phyloP scores from a whole-genome alignment of 495 filamentous ascomycete species.

The Penicillium lagena region DNA sequence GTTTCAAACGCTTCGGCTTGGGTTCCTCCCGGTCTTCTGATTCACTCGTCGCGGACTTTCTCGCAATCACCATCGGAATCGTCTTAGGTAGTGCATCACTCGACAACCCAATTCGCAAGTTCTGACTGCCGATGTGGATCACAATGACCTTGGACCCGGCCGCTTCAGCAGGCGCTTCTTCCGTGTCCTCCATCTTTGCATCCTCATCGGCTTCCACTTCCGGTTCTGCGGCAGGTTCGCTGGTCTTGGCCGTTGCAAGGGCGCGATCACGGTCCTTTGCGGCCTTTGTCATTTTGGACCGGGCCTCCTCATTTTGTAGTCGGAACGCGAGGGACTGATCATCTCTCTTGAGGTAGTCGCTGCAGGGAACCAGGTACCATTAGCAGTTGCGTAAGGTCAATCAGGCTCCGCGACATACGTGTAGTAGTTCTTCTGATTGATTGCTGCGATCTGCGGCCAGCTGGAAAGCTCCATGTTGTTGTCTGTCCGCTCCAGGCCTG shows the following conservation, averaged over 20 bases:
- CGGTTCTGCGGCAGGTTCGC: slow-evolving; percentile 37
- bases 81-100: slow-evolving; percentile 93
- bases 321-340: slow-evolving; percentile 89
- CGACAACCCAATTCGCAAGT: slow-evolving; percentile 83
- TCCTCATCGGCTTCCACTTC: slow-evolving; percentile 55
- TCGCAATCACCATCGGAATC: slow-evolving; percentile 86
- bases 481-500: slow-evolving; percentile 90
- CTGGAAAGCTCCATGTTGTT: slow-evolving; percentile 93
- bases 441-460: slow-evolving; percentile 87
- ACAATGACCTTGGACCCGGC: slow-evolving; percentile 88
- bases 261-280: slow-evolving; percentile 84
- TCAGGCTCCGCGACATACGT: slow-evolving; percentile 57
- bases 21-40: slow-evolving; percentile 78
- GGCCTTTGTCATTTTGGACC: slow-evolving; percentile 70
- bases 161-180: slow-evolving; percentile 51
- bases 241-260: slow-evolving; percentile 58
- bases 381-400: not conserved
- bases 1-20: slow-evolving; percentile 79
- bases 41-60: slow-evolving; percentile 67
- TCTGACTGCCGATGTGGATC: slow-evolving; percentile 97
- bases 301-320: slow-evolving; percentile 73
- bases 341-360: slow-evolving; percentile 96
- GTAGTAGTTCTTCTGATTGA: slow-evolving; percentile 99
- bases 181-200: slow-evolving; percentile 57
- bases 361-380: slow-evolving; percentile 22